Base-by-base conservation (phyloP, 306 rosid species). In the Fragaria nilgerrensis region DNA sequence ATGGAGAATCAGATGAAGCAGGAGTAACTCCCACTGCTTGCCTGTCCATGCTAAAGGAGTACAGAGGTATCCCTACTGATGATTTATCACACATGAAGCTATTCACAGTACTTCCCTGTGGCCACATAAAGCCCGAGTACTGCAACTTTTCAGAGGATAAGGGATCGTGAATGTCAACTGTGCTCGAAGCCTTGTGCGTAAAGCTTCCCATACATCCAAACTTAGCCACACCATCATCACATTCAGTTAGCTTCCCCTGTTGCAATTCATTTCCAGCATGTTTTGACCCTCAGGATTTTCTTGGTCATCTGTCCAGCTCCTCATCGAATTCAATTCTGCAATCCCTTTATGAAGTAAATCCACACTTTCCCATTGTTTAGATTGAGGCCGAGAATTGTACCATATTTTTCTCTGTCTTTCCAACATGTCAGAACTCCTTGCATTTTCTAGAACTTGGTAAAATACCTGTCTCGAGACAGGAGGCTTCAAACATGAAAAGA, bases 371-470 rank as follows among this genome's bases (percentile, higher is more conserved):
- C 97, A 95, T 62, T 92, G 86, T 78, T 90, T 90, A 61, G 97
- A 89, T 68, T 88, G 94, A 70, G 92, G 87, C 76, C 96, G 81
- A 69, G 97, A 89, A 76, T 84, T 92, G 88, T 95, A 95, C 97
- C 99, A 95, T 84, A 95, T 92, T 87, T 88, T 95, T 84, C 99
- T 92, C 58, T 92, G 99, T 83, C 99, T 89, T 84, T 92, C 97
- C 79, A 95, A 81, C 99, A 95, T 92, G 82, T 89, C 97, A 12
- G 97, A 92, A 82, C 99, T 92, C 88, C 92, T 92, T 27, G 97
- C 91, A 76, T 87, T 90, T 85, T 92, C 96, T 82, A 95, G 87
- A 82, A 89, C 81, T 84, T 95, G 89, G 82, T 84, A 88, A 73
- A 88, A 95, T 63, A 81, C 83, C 85, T 88, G 90, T 81, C 95